Conservation (phyloP, 2,329 filamentous ascomycete genomes). For the Trichoderma koningiopsis region DNA sequence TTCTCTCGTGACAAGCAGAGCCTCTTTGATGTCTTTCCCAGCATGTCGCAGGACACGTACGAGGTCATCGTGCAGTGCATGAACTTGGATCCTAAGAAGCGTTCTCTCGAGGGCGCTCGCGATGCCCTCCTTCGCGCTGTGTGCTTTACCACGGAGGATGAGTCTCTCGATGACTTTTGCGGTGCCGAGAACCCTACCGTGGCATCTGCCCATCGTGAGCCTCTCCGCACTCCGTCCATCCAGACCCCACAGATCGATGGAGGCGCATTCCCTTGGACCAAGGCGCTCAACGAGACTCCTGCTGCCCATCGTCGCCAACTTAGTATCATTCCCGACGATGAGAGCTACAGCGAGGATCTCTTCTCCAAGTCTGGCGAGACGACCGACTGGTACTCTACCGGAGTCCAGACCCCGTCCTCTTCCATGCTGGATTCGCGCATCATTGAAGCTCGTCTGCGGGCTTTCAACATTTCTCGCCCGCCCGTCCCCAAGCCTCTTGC, state of each 20-base stretch:
- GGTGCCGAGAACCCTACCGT: slow-evolving; percentile 75
- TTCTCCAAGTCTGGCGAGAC: slow-evolving; percentile 77
- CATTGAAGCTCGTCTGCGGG: slow-evolving; percentile 78
- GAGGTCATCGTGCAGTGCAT: slow-evolving; percentile 90
- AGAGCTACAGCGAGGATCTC: slow-evolving; percentile 80
- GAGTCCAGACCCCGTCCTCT: slow-evolving; percentile 76
- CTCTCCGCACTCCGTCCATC: slow-evolving; percentile 91
- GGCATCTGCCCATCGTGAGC: slow-evolving; percentile 87
- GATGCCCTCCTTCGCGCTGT: slow-evolving; percentile 77
- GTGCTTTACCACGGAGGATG: slow-evolving; percentile 92
- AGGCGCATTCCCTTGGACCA: slow-evolving; percentile 92
- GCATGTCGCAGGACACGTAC: slow-evolving; percentile 97
- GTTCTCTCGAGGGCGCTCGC: slow-evolving; percentile 76
- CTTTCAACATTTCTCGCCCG: slow-evolving; percentile 59
- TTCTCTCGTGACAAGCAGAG: slow-evolving; percentile 93
- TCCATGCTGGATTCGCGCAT: slow-evolving; percentile 84
- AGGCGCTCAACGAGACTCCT: slow-evolving; percentile 78
- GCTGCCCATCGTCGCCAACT: slow-evolving; percentile 70
- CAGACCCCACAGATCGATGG: slow-evolving; percentile 80
- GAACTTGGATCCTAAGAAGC: slow-evolving; percentile 86
- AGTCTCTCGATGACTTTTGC: slow-evolving; percentile 91
- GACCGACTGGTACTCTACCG: slow-evolving; percentile 77
- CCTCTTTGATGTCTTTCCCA: slow-evolving; percentile 96
- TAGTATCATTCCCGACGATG: slow-evolving; percentile 80
- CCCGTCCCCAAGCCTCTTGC: slow-evolving; percentile 27